Percentiles rank a stretch among this genome's conserved stretches.
Evolutionary conservation across 2,329 filamentous ascomycete genomes (phyloP).

Genomic region (Dryadomyces quercivorus): DNA sequence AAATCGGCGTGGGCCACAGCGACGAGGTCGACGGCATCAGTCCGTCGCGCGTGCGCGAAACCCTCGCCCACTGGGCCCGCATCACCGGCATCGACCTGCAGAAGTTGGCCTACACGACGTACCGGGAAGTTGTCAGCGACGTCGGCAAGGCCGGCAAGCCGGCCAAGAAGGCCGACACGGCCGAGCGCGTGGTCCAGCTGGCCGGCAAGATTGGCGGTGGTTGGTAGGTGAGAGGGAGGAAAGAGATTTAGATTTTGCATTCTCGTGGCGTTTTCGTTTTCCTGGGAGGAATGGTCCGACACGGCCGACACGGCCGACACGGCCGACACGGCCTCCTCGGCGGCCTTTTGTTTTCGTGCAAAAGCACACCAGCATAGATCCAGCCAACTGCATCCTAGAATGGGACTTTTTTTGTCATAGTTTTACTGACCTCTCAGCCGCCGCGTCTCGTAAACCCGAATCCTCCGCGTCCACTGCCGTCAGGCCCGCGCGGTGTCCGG

Average conservation of each 20-base stretch:
- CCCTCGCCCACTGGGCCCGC: constrained; percentile 64
- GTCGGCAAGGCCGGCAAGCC: constrained; percentile 89
- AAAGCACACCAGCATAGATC: background rate
- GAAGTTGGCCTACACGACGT: constrained; percentile 73
- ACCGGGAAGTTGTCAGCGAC: constrained; percentile 85
- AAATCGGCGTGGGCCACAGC: too few relatives aligned
- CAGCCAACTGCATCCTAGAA: background rate
- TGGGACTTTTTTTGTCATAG: background rate
- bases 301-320: too few relatives aligned
- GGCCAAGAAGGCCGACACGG: constrained; percentile 47
- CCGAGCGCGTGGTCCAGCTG: constrained; percentile 74
- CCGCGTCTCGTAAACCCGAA: constrained; percentile 64
- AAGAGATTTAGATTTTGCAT: constrained; percentile 14
- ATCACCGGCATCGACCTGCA: constrained; percentile 59
- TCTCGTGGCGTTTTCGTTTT: background rate
- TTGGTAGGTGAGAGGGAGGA: constrained; percentile 46
- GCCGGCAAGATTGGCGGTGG: constrained; percentile 87
- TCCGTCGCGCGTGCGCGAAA: constrained; percentile 50
- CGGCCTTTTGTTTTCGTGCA: constrained; percentile 1
- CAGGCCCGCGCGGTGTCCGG: constrained; percentile 65
- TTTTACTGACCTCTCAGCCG: too few relatives aligned
- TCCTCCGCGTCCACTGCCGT: constrained; percentile 62
- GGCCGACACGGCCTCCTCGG: too few relatives aligned
- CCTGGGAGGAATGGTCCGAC: too few relatives aligned
- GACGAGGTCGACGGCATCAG: constrained; percentile 50